Percentiles rank a stretch among this genome's conserved stretches.
These are phyloP conservation scores for Allium fistulosum DNA, from an alignment of 106 monocot genomes.

Conservation along the genomic window DNA sequence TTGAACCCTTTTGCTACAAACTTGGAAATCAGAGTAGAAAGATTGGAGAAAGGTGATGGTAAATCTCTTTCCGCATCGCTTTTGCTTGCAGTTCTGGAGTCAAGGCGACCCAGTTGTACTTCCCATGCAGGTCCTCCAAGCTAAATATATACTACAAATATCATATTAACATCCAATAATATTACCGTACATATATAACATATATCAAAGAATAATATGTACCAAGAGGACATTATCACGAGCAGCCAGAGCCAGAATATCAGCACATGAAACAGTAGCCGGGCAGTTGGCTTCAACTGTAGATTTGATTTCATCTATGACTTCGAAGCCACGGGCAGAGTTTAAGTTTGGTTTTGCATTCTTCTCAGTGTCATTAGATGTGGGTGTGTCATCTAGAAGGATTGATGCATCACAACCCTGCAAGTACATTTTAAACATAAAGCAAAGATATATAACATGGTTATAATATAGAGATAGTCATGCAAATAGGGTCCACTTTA, in stretches of 20 bases:
- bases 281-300: constrained; percentile 16
- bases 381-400: constrained; percentile 25
- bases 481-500: too few relatives aligned
- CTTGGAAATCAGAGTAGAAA: constrained; percentile 17
- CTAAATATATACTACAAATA: background rate
- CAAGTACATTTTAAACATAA: background rate
- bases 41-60: constrained; percentile 10
- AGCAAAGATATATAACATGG: too few relatives aligned
- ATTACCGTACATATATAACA: too few relatives aligned
- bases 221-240: constrained; percentile 26
- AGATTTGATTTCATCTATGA: constrained; percentile 35
- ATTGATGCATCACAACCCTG: constrained; percentile 38
- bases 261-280: constrained; percentile 37
- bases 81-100: constrained; percentile 23
- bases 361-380: constrained; percentile 24
- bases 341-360: constrained; percentile 18
- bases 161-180: background rate
- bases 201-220: too few relatives aligned
- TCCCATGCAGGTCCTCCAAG: constrained; percentile 29
- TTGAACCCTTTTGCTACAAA: constrained; percentile 15
- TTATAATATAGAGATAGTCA: too few relatives aligned
- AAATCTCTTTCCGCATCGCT: constrained; percentile 13
- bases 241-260: constrained; percentile 40
- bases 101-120: constrained; percentile 21
- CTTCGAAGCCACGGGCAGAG: constrained; percentile 36